Percentiles rank a stretch among this genome's conserved stretches.
Evolutionary conservation across 2,329 filamentous ascomycete genomes (phyloP).

Genomic region (Fusarium tricinctum): DNA sequence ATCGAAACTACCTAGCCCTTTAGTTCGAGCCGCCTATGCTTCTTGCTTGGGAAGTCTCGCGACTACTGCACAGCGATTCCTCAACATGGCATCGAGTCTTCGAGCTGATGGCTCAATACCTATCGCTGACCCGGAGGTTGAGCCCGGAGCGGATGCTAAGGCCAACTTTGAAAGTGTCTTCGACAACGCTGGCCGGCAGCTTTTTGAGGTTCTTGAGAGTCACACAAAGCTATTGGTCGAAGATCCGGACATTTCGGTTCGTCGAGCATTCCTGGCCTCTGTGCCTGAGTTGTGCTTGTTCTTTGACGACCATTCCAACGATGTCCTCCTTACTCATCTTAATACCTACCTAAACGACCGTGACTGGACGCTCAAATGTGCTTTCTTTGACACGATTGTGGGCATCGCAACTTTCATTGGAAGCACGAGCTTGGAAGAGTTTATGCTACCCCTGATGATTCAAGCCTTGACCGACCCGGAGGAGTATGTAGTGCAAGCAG

Average conservation of each 20-base stretch:
- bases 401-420: conserved; percentile 93
- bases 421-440: conserved; percentile 90
- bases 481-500: conserved; percentile 93
- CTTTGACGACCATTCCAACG: conserved; percentile 92
- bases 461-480: conserved; percentile 94
- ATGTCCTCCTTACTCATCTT: conserved; percentile 94
- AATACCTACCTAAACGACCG: conserved; percentile 98
- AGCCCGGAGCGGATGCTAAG: conserved; percentile 76
- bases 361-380: conserved; percentile 96
- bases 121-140: conserved; percentile 81
- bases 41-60: conserved; percentile 92
- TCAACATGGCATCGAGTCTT: conserved; percentile 92
- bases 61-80: conserved; percentile 84
- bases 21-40: conserved; percentile 92
- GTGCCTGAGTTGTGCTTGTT: conserved; percentile 95
- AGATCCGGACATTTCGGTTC: conserved; percentile 86
- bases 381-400: conserved; percentile 95
- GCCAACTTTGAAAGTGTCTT: conserved; percentile 86
- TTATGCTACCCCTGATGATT: conserved; percentile 94
- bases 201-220: conserved; percentile 85
- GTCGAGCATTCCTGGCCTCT: conserved; percentile 90
- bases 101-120: conserved; percentile 86
- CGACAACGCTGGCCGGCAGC: conserved; percentile 85
- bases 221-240: conserved; percentile 93
- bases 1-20: conserved; percentile 66